Percentiles rank a stretch among this genome's conserved stretches.
These are phyloP conservation scores for Celoporthe dispersa DNA, from an alignment of 2,329 filamentous ascomycete genomes.

Conservation along the genomic window DNA sequence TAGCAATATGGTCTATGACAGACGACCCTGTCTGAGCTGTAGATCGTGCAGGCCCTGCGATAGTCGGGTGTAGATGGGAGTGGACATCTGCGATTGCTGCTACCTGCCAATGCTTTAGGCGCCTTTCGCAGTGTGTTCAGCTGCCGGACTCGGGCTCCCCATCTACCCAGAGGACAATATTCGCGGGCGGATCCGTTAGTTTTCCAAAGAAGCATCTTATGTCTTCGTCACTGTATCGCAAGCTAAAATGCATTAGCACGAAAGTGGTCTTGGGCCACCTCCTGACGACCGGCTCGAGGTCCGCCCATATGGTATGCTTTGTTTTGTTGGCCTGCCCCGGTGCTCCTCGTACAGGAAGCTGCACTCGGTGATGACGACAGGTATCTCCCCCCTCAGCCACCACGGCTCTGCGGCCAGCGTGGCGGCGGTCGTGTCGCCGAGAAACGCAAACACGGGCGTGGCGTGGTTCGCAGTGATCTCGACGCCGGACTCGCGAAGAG, in stretches of 20 bases:
- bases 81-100: background rate
- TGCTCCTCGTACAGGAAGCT: conserved; percentile 52
- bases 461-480: conserved; percentile 46
- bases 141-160: conserved; percentile 31
- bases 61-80: background rate
- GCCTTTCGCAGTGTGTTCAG: background rate
- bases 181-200: conserved; percentile 44
- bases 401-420: conserved; percentile 44
- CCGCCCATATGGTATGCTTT: conserved; percentile 52
- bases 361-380: conserved; percentile 55
- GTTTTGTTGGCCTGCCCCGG: conserved; percentile 49
- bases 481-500: conserved; percentile 43
- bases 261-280: conserved; percentile 49
- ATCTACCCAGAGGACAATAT: conserved; percentile 54
- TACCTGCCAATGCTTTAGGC: background rate
- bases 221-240: conserved; percentile 48
- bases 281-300: conserved; percentile 49
- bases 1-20: background rate
- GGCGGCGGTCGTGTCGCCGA: conserved; percentile 51
- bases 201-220: conserved; percentile 47
- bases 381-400: conserved; percentile 46
- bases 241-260: conserved; percentile 53
- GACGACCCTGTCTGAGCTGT: background rate
- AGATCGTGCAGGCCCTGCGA: background rate
- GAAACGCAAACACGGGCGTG: conserved; percentile 50